Evolutionary conservation across 73 alveolate genomes (phyloP), one percentile per base, ranked within the genome.

Genomic region (Paramecium primaurelia): DNA sequence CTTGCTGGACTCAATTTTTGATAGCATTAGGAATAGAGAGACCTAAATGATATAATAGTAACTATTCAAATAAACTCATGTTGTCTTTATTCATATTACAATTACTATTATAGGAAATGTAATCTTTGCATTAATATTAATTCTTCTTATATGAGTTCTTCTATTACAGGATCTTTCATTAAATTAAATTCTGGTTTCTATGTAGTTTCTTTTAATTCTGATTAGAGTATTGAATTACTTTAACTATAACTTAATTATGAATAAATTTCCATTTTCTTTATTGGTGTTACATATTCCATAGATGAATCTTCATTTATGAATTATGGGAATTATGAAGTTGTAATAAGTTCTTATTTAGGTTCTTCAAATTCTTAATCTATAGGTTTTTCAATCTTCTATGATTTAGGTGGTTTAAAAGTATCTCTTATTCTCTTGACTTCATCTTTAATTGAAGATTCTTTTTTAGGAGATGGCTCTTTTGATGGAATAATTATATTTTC

Each of bases 241-340:
- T 73, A n/a, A 36, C 87, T 73, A 40, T 73, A 73, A n/a, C 87
- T 73, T 38, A 73, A 36, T 14, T 73, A 18, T 34, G 87, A 73
- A 73, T 8, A 73, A 16, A 25, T 37, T 37, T 73, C 87, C 28
- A 37, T 38, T 73, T 38, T 37, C 12, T 73, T 73, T 12, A 40
- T 73, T 34, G 87, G 87, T 38, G 87, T 73, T 1, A 73, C 34
- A 20, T 73, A 73, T 20, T 73, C 59, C 34, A 44, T 30, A 14
- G 58, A 34, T 73, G 40, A 73, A 30, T 32, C 40, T 36, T 73
- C 87, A 40, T 73, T 44, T 14, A 64, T 32, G 84, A 64, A 64
- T 64, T 64, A 64, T 25, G 84, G 84, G 8, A 64, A 64, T 64
- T 64, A 28, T 64, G 84, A 64, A 32, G 84, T 64, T 28, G 84